Evolutionary conservation across 768 basidiomycete species (phyloP), one percentile per base, ranked within the genome.

Genomic region (Lentinula raphanica): DNA sequence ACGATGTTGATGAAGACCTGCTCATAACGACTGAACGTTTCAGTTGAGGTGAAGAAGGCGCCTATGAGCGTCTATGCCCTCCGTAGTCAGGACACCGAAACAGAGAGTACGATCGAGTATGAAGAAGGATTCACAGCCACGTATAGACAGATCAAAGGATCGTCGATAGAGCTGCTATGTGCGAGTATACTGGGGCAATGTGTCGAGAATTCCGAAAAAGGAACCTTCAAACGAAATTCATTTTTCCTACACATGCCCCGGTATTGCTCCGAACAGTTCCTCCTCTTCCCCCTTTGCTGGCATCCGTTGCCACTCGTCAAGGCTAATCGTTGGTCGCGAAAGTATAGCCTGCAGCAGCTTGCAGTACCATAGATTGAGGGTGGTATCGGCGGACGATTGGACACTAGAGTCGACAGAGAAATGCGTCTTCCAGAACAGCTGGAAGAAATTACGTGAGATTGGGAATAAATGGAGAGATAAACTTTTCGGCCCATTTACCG

Each of bases 401-500:
- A 60, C 54, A 54, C 25, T 19, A 59, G 67, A 60, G 54, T 49
- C n/a, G n/a, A n/a, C 27, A 29, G 17, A 27, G 40, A 55, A 55
- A 55, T 13, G 36, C 28, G 42, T 11, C 60, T 60, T 61, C 56
- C 66, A 69, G 69, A 57, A 60, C 23, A 19, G 46, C 23, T 48
- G n/a, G 46, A 48, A 48, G 63, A 72, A 71, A 68, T 55, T 44
- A 55, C 44, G 54, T 55, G 27, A 55, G 11, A 2, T 53, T 4
- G 48, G 13, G 12, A 25, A 53, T 53, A 53, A 53, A 39, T 35
- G 31, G 50, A 53, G 31, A 36, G 54, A 67, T 67, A 67, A 65
- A 63, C 61, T 64, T 61, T 63, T 71, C 73, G 77, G 71, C 60
- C 71, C 70, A 72, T 58, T 54, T 68, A 63, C 61, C 75, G 72